Evolutionary conservation across 768 basidiomycete species (phyloP), one percentile per base, ranked within the genome.

Genomic region (Glaciozyma antarctica): DNA sequence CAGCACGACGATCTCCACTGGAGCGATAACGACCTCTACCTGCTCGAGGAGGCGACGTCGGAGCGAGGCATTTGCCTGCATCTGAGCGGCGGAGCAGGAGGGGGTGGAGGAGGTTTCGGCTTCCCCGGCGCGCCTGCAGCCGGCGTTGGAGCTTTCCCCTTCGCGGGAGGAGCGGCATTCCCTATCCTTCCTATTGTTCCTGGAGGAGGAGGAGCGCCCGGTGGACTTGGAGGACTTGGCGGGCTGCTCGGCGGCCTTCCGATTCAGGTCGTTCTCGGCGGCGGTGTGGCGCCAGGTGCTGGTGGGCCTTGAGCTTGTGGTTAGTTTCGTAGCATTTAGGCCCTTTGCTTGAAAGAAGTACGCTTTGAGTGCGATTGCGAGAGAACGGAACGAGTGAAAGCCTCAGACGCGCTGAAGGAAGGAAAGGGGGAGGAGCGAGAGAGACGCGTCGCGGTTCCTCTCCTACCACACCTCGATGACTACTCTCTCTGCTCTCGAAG

Each of bases 1-100:
- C 48, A 65, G 65, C n/a, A 58, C 60, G 69, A 70, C 64, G 68
- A 69, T 56, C 10, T 61, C 34, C 15, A 6, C 22, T 69, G 60
- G 59, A 51, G 28, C 22, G 52, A 66, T 16, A 60, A 34, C 49
- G 61, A 66, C 19, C 16, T 69, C 45, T 1, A 3, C 19, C 28
- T 22, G 2, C 49, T 69, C 43, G 61, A 69, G 9, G 15, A 21
- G 16, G 65, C 69, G 10, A 0, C 26, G n/a, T 0, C 1, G 0
- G 8, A 7, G 10, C 62, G 69, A n/a, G 28, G 30, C 21, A 49
- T 48, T 24, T 70, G 69, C 58, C 45, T 66, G 13, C 69, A 70
- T 30, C 65, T 70, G 28, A 44, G 43, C 16, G 57, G 57, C 3
- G 57, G 57, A 9, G 15, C 55, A 5, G 32, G 22, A 17, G 54